Evolutionary conservation across 1,139 yeast species (phyloP).

Genomic region (Suhomyces maxii): DNA sequence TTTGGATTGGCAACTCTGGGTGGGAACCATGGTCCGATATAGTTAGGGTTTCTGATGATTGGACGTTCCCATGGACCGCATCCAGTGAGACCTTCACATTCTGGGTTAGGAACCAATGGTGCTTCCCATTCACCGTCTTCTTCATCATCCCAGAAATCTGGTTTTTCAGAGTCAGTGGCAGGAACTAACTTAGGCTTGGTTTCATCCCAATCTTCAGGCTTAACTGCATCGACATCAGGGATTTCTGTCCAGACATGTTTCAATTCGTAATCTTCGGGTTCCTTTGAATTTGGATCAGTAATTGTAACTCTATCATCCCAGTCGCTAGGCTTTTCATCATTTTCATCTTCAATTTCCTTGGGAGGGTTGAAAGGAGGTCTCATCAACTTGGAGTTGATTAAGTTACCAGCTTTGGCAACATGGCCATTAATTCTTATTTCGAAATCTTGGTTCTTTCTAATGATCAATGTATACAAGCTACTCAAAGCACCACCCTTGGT

Average conservation of each 20-base stretch:
- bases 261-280: slow-evolving; percentile 86
- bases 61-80: slow-evolving; percentile 74
- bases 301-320: slow-evolving; percentile 74
- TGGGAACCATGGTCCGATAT: slow-evolving; percentile 76
- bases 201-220: slow-evolving; percentile 83
- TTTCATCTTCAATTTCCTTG: slow-evolving; percentile 56
- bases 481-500: slow-evolving; percentile 59
- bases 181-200: slow-evolving; percentile 53
- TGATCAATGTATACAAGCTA: slow-evolving; percentile 71
- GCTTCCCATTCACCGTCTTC: slow-evolving; percentile 85
- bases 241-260: slow-evolving; percentile 54
- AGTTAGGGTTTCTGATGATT: slow-evolving; percentile 62
- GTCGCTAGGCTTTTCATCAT: slow-evolving; percentile 66
- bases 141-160: slow-evolving; percentile 82
- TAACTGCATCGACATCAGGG: slow-evolving; percentile 62
- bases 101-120: slow-evolving; percentile 70
- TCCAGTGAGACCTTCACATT: slow-evolving; percentile 58
- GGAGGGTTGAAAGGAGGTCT: slow-evolving; percentile 68
- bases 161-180: slow-evolving; percentile 65
- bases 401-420: slow-evolving; percentile 65
- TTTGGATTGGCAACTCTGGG: slow-evolving; percentile 70
- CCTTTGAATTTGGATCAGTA: slow-evolving; percentile 62
- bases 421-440: slow-evolving; percentile 85
- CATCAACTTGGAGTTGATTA: slow-evolving; percentile 52
- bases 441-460: slow-evolving; percentile 62